Conservation (phyloP, 805 yeast species). For the Spathaspora girioi region DNA sequence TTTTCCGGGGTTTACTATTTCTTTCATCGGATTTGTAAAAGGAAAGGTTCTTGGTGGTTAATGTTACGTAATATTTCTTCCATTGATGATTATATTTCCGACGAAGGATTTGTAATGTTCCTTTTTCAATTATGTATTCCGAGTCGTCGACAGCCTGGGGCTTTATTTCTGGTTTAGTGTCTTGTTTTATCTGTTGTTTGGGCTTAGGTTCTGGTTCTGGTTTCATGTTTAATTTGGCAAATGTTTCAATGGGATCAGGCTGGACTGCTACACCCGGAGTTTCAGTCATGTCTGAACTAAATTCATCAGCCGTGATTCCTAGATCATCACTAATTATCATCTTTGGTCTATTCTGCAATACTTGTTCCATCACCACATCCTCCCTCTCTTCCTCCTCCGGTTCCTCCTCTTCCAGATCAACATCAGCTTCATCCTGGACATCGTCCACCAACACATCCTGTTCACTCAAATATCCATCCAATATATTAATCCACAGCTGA, state of each 20-base stretch:
- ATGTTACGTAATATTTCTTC: conserved; percentile 40
- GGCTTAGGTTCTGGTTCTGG: neutral
- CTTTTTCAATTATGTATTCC: conserved; percentile 33
- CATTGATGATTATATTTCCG: conserved; percentile 44
- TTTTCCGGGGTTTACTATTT: conserved; percentile 19
- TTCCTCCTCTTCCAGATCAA: conserved; percentile 1
- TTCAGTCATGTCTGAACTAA: conserved; percentile 2
- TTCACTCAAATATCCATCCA: conserved; percentile 6
- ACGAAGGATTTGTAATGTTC: conserved; percentile 37
- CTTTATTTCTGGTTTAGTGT: neutral
- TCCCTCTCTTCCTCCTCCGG: neutral
- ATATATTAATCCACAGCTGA: conserved; percentile 14
- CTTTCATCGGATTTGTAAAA: conserved; percentile 32
- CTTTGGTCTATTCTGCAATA: neutral
- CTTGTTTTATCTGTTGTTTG: neutral
- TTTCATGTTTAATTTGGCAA: neutral
- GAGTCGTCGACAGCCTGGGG: conserved; percentile 1
- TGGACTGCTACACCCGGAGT: neutral
- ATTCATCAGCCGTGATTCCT: neutral
- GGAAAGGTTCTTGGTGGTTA: conserved; percentile 38
- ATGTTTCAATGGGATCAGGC: neutral
- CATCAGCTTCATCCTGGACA: conserved; percentile 3
- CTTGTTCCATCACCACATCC: neutral
- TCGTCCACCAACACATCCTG: neutral
- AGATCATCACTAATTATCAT: neutral